Evolutionary conservation across 495 filamentous ascomycete species (phyloP).

Genomic region (Lepidopterella palustris): DNA sequence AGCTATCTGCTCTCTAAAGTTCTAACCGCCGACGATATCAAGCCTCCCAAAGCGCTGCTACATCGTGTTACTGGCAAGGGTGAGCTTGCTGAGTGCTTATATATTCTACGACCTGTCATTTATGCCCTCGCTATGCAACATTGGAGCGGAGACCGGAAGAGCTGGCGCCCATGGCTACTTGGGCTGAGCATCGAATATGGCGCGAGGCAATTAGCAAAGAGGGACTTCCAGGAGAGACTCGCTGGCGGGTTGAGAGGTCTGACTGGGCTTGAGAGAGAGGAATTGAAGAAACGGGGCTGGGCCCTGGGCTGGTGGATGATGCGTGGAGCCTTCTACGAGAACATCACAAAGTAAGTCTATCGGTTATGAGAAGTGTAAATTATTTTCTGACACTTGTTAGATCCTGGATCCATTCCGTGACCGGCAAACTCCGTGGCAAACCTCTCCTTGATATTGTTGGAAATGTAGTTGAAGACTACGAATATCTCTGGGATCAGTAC

Average conservation of each 20-base stretch:
- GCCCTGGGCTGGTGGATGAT: slow-evolving; percentile 90
- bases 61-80: slow-evolving; percentile 65
- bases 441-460: slow-evolving; percentile 72
- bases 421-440: slow-evolving; percentile 62
- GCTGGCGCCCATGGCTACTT: slow-evolving; percentile 87
- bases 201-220: slow-evolving; percentile 74
- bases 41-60: slow-evolving; percentile 73
- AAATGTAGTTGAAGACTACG: slow-evolving; percentile 86
- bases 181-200: slow-evolving; percentile 82
- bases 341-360: slow-evolving; percentile 66
- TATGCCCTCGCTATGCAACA: slow-evolving; percentile 82
- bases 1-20: slow-evolving; percentile 86
- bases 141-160: slow-evolving; percentile 50
- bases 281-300: slow-evolving; percentile 79
- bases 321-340: slow-evolving; percentile 93
- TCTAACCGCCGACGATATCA: slow-evolving; percentile 92
- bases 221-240: slow-evolving; percentile 57
- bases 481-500: slow-evolving; percentile 96
- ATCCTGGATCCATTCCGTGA: slow-evolving; percentile 53
- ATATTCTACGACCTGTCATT: slow-evolving; percentile 80
- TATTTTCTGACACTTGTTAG: slow-evolving; percentile 40
- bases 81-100: slow-evolving; percentile 77
- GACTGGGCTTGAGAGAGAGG: slow-evolving; percentile 81
- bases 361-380: not conserved
- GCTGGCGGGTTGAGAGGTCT: slow-evolving; percentile 62